Evolutionary conservation across 805 yeast genomes (phyloP), one percentile per base, ranked within the genome.

Genomic region (Candida xyloterini): DNA sequence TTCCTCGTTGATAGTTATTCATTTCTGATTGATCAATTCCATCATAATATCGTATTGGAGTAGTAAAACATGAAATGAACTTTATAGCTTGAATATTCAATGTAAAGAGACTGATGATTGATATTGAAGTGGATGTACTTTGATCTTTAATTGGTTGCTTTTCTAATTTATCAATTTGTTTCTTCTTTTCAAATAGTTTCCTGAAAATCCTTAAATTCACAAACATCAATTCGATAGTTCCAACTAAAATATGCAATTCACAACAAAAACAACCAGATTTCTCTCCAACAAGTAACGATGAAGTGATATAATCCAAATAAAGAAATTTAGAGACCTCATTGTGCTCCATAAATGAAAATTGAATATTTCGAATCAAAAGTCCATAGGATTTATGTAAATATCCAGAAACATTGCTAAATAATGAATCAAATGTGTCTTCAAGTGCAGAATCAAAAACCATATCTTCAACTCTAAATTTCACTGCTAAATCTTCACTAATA

Each of bases 1-100:
- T 27, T 21, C 67, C 67, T 36, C 67, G 51, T 26, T 56, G 42
- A 39, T 29, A 59, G 3, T 34, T 43, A 34, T 59, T 59, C 42
- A 62, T 25, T 10, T 48, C 53, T 0, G 61, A 41, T 39, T 59
- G 63, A 38, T 59, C 63, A 10, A 44, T 46, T 5, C 55, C 56
- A 28, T 50, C 50, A 41, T 52, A 62, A 38, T 48, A 60, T 25
- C 49, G 49, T 7, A 61, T 51, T 5, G 65, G 66, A 31, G 49
- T 57, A n/a, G 29, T 16, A 30, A 61, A 62, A 31, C 63, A 57
- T 2, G 61, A 40, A 7, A 52, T 39, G 18, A 60, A 34, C 13
- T 40, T 51, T 15, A 59, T 13, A 38, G 38, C 5, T 44, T 23
- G 18, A 24, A 20, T 18, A 38, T 47, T 18, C 52, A 30, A 10